Evolutionary conservation across 1,284 basidiomycete species (phyloP).

Genomic region (Rhodotorula glutinis): DNA sequence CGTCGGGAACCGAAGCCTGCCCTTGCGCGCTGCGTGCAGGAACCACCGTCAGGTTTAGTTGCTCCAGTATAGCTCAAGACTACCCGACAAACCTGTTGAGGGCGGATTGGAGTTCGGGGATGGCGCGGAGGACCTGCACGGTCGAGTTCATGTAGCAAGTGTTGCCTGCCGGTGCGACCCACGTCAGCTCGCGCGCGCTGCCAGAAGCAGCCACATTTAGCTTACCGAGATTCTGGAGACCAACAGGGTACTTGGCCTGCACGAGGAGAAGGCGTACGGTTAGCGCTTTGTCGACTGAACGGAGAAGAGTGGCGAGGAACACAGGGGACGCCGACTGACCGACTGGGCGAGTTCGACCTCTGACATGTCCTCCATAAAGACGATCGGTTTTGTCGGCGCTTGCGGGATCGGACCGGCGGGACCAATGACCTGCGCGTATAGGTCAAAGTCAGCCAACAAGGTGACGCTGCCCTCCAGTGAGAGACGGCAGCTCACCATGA

Average conservation of each 20-base stretch:
- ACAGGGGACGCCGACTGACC: slow-evolving; percentile 1
- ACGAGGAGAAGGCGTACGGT: no score
- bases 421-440: slow-evolving; percentile 65
- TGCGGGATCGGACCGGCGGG: slow-evolving; percentile 86
- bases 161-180: slow-evolving; percentile 57
- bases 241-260: slow-evolving; percentile 58
- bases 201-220: background rate
- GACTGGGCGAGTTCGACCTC: slow-evolving; percentile 69
- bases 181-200: background rate
- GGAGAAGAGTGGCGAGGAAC: no score
- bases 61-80: slow-evolving; percentile 3
- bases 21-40: background rate
- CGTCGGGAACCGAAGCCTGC: slow-evolving; percentile 46
- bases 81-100: slow-evolving; percentile 57
- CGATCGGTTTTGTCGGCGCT: slow-evolving; percentile 70
- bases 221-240: slow-evolving; percentile 48
- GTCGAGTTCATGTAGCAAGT: slow-evolving; percentile 97
- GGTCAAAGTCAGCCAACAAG: background rate
- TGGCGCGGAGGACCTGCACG: slow-evolving; percentile 82
- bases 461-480: background rate
- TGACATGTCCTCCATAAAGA: slow-evolving; percentile 82
- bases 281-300: no score
- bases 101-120: slow-evolving; percentile 78
- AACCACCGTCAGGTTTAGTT: background rate
- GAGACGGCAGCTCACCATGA: slow-evolving; percentile 36